Conservation (phyloP, 2,329 filamentous ascomycete species). For the Monosporascus sp. region DNA sequence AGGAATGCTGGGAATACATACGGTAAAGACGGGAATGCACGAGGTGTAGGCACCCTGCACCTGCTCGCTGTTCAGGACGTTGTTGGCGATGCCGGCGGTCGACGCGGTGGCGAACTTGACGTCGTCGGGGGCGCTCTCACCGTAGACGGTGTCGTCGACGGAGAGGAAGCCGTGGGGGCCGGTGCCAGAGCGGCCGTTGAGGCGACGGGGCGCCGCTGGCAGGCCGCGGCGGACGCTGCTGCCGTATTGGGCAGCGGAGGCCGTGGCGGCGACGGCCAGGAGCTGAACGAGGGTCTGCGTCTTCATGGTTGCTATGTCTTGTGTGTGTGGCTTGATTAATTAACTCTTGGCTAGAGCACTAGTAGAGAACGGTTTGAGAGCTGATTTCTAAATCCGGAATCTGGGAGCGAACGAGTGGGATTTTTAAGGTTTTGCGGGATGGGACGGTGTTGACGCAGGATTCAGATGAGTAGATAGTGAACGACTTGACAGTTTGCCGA, state of each 20-base stretch:
- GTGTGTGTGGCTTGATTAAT: background rate
- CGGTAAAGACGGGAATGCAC: background rate
- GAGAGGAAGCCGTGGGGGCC: conserved; percentile 5
- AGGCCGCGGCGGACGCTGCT: background rate
- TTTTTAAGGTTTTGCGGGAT: too few relatives aligned
- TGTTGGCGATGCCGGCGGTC: background rate
- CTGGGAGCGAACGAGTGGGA: too few relatives aligned
- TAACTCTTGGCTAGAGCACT: background rate
- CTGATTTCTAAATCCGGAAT: too few relatives aligned
- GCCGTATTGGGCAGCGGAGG: background rate
- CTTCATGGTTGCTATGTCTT: background rate
- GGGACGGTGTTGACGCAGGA: too few relatives aligned
- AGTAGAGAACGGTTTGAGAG: too few relatives aligned
- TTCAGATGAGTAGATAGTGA: too few relatives aligned
- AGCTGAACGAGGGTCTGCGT: background rate
- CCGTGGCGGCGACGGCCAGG: background rate
- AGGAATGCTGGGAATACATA: background rate
- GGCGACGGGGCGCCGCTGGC: background rate
- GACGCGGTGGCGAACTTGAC: background rate
- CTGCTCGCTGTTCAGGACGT: background rate
- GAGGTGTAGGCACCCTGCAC: conserved; percentile 1
- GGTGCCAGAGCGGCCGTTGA: conserved; percentile 1
- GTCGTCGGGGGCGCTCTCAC: background rate
- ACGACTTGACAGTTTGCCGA: background rate
- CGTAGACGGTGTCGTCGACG: background rate